These are phyloP conservation scores for Cutaneotrichosporon spelunceum DNA, from an alignment of 1,284 basidiomycete genomes.

Conservation along the genomic window DNA sequence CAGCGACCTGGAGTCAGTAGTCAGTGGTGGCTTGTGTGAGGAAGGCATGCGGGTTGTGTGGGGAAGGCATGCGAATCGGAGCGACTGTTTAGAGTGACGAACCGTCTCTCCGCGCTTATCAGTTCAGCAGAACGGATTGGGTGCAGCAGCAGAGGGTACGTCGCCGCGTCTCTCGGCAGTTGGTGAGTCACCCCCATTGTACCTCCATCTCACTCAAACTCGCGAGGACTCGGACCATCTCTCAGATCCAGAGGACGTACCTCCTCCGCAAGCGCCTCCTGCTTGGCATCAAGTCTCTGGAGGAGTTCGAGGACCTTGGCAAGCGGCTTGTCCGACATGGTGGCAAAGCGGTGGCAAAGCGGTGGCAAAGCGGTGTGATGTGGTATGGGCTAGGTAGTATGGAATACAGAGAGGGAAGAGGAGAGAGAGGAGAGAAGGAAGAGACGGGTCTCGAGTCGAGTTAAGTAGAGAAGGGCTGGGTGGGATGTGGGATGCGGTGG, in stretches of 20 bases:
- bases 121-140: no score
- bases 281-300: conserved; percentile 37
- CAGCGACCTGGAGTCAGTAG: conserved; percentile 13
- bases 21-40: no score
- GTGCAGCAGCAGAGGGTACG: neutral
- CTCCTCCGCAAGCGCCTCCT: conserved; percentile 38
- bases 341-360: neutral
- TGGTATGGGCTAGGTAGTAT: neutral
- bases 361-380: neutral
- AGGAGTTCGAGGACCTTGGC: conserved; percentile 35
- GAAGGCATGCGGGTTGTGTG: no score
- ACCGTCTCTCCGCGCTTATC: no score
- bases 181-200: neutral
- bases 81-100: no score
- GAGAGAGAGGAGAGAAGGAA: neutral
- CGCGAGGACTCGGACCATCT: neutral
- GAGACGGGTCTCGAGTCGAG: no score
- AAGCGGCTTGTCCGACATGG: conserved; percentile 19
- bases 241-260: conserved; percentile 22
- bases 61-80: neutral
- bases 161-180: neutral
- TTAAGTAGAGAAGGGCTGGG: neutral
- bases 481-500: neutral
- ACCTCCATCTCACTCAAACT: neutral
- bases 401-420: neutral